Evolutionary conservation across 805 yeast genomes (phyloP).

Genomic region (Candida ortonii): DNA sequence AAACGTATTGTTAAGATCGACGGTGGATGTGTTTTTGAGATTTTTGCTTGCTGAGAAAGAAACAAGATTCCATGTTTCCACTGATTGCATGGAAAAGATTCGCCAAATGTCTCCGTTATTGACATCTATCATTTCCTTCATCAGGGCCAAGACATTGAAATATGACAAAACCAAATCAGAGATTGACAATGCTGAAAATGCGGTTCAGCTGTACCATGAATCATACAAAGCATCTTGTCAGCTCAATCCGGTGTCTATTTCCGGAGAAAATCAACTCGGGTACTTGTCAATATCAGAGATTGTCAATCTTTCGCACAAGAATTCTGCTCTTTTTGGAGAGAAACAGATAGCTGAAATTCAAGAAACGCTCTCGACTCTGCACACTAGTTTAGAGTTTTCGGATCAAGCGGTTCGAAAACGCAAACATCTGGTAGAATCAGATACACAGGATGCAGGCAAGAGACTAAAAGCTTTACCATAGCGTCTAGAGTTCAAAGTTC

Average conservation of each 20-base stretch:
- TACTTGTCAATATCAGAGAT: slow-evolving; percentile 11
- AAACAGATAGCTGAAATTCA: slow-evolving; percentile 7
- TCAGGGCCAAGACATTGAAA: slow-evolving; percentile 18
- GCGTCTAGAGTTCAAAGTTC: no score
- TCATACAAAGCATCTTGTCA: slow-evolving; percentile 18
- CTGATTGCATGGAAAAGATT: slow-evolving; percentile 8
- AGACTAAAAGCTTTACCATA: no score
- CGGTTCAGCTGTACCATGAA: slow-evolving; percentile 19
- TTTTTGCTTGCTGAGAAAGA: slow-evolving; percentile 4
- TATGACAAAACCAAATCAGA: slow-evolving; percentile 12
- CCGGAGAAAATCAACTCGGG: slow-evolving; percentile 11
- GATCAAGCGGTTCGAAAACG: no score
- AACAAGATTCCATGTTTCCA: neutral
- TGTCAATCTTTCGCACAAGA: slow-evolving; percentile 5
- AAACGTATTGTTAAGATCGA: slow-evolving; percentile 8
- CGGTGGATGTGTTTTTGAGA: slow-evolving; percentile 11
- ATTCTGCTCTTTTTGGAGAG: slow-evolving; percentile 9
- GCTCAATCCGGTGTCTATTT: slow-evolving; percentile 1
- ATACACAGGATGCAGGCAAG: no score
- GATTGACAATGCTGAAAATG: slow-evolving; percentile 18
- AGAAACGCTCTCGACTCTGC: slow-evolving; percentile 1
- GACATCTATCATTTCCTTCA: slow-evolving; percentile 25
- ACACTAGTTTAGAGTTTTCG: slow-evolving; percentile 4
- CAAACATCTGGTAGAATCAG: no score
- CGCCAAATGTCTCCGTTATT: slow-evolving; percentile 25